Percentiles rank a stretch among this genome's conserved stretches.
Conservation (phyloP, 345 rosid genomes). For the Brassica rapa region DNA sequence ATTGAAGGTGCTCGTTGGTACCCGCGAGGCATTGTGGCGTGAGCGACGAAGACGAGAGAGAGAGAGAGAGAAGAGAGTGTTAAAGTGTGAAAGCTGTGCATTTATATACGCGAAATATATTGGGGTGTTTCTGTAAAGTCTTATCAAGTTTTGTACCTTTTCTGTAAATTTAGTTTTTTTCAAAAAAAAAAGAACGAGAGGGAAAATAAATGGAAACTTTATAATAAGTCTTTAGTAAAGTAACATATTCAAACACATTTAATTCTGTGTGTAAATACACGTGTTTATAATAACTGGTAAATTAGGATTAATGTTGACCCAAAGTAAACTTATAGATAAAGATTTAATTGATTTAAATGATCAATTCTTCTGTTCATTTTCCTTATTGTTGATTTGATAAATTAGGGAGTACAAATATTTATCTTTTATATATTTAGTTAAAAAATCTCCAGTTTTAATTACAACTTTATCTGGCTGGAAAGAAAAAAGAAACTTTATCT, state of each 20-base stretch:
- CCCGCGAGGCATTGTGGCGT: constrained; percentile 33
- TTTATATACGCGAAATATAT: neutral
- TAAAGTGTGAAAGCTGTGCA: neutral
- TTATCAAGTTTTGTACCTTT: neutral
- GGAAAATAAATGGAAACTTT: constrained; percentile 26
- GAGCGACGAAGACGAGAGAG: constrained; percentile 31
- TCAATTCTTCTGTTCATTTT: neutral
- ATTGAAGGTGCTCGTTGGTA: constrained; percentile 36
- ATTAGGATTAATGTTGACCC: neutral
- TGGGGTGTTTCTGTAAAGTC: constrained; percentile 2
- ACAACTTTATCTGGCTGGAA: neutral
- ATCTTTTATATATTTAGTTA: neutral
- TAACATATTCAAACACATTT: constrained; percentile 10
- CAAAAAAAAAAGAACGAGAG: constrained; percentile 28
- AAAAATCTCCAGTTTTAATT: neutral
- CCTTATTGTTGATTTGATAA: neutral
- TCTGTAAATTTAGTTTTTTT: neutral
- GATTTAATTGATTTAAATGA: neutral
- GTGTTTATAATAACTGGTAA: neutral
- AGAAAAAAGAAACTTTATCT: neutral
- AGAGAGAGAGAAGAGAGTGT: neutral
- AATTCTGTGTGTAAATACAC: neutral
- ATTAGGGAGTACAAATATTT: neutral
- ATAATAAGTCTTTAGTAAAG: no score
- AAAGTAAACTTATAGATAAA: neutral